A percentile compares a stretch with the other conserved stretches of the same genome.
Conservation (phyloP, 2,329 filamentous ascomycete genomes). For the Microdochium bolleyi region DNA sequence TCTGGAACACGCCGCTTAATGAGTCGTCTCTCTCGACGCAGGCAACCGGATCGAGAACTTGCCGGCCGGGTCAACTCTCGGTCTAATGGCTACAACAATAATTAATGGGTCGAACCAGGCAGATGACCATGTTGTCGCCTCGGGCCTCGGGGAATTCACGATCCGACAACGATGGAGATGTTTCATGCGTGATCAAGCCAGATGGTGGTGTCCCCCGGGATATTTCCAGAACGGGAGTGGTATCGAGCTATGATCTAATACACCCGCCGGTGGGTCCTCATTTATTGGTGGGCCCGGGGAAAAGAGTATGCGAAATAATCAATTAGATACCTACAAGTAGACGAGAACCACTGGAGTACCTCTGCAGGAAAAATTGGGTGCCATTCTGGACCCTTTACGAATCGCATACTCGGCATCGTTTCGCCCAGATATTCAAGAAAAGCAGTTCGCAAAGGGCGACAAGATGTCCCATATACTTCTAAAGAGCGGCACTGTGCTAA, state of each 20-base stretch:
- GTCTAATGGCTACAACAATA: not conserved
- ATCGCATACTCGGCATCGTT: not conserved
- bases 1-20: not conserved
- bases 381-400: not conserved
- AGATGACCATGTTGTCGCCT: not conserved
- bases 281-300: not conserved
- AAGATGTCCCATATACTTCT: slow-evolving; percentile 4
- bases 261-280: not conserved
- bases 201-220: not conserved
- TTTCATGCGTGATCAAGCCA: not conserved
- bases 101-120: not conserved
- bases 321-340: not conserved
- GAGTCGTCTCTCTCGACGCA: not conserved
- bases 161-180: not conserved
- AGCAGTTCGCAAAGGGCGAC: not conserved
- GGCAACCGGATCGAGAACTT: not conserved
- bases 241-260: not conserved
- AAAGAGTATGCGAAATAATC: not conserved
- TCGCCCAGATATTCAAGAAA: not conserved
- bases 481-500: slow-evolving; percentile 7
- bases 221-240: not conserved
- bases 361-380: not conserved
- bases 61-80: not conserved
- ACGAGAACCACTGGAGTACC: not conserved
- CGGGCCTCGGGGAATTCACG: not conserved